Conservation (phyloP, 306 rosid species). For the Sicyos baderoa region DNA sequence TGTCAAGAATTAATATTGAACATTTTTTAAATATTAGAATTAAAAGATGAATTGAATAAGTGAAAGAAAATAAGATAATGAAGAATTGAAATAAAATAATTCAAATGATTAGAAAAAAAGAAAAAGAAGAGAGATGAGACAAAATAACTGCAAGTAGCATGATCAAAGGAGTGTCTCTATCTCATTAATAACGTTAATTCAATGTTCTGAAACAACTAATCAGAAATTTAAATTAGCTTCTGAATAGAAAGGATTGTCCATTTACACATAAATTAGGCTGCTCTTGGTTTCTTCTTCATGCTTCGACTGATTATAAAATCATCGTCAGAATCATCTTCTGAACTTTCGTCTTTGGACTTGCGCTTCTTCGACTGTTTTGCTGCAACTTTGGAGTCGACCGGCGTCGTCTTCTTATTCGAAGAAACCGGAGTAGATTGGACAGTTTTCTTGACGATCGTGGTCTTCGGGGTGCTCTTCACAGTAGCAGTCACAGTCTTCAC, state of each 20-base stretch:
- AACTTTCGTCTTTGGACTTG: slow-evolving; percentile 33
- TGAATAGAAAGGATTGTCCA: neutral
- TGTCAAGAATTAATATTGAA: too few relatives aligned
- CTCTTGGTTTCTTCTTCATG: slow-evolving; percentile 35
- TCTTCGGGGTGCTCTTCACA: slow-evolving; percentile 30
- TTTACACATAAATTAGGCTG: slow-evolving; percentile 24
- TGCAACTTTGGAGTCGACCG: slow-evolving; percentile 27
- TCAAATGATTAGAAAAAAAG: too few relatives aligned
- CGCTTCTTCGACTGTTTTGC: slow-evolving; percentile 48
- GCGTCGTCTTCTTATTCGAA: slow-evolving; percentile 31
- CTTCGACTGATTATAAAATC: slow-evolving; percentile 21
- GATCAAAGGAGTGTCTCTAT: neutral
- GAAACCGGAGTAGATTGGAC: slow-evolving; percentile 25
- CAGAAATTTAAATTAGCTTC: neutral
- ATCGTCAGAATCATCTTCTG: slow-evolving; percentile 46
- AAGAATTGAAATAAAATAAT: too few relatives aligned
- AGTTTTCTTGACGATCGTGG: slow-evolving; percentile 41
- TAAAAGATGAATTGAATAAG: too few relatives aligned
- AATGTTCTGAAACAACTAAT: slow-evolving; percentile 10
- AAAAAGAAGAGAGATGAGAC: neutral
- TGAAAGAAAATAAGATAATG: too few relatives aligned
- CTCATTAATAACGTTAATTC: neutral
- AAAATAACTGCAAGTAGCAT: too few relatives aligned
- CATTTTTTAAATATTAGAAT: too few relatives aligned
- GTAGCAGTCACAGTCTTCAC: slow-evolving; percentile 23